A percentile compares a stretch with the other conserved stretches of the same genome.
Evolutionary conservation across 2,329 filamentous ascomycete species (phyloP).

Genomic region (Arthrocladium fulminans): DNA sequence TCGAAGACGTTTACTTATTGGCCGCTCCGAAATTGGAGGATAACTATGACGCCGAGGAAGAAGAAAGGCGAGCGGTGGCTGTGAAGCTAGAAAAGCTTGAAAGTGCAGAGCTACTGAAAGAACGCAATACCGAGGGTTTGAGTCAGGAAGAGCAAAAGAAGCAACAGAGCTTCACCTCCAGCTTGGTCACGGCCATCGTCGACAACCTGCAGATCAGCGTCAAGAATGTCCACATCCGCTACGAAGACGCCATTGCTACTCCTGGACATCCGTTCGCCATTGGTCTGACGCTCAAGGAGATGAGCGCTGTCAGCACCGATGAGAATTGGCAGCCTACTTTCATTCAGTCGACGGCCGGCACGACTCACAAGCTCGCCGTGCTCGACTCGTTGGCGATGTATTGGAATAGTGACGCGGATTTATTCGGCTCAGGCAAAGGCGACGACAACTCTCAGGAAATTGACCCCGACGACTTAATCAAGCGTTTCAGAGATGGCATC

Average conservation of each 20-base stretch:
- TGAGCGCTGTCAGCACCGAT: conserved; percentile 94
- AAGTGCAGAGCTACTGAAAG: conserved; percentile 87
- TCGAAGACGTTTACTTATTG: conserved; percentile 92
- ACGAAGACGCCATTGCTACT: conserved; percentile 93
- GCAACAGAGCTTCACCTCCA: conserved; percentile 95
- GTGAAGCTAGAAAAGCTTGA: conserved; percentile 99
- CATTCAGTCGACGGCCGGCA: conserved; percentile 73
- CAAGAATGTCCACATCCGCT: conserved; percentile 97
- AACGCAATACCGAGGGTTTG: conserved; percentile 84
- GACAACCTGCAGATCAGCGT: conserved; percentile 97
- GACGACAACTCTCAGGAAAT: conserved; percentile 54
- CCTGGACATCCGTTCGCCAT: conserved; percentile 92
- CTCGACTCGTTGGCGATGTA: conserved; percentile 86
- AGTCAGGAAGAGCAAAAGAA: conserved; percentile 93
- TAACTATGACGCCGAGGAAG: conserved; percentile 86
- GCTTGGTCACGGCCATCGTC: conserved; percentile 88
- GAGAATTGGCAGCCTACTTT: conserved; percentile 92
- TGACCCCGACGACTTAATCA: conserved; percentile 66
- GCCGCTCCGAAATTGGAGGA: conserved; percentile 93
- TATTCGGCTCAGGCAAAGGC: conserved; percentile 75
- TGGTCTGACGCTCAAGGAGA: conserved; percentile 85
- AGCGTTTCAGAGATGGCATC: conserved; percentile 70
- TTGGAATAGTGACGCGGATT: conserved; percentile 89
- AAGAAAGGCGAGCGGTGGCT: conserved; percentile 74
- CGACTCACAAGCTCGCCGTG: conserved; percentile 88